These are phyloP conservation scores for Trypethelium eluteriae DNA, from an alignment of 495 filamentous ascomycete genomes.

Conservation along the genomic window DNA sequence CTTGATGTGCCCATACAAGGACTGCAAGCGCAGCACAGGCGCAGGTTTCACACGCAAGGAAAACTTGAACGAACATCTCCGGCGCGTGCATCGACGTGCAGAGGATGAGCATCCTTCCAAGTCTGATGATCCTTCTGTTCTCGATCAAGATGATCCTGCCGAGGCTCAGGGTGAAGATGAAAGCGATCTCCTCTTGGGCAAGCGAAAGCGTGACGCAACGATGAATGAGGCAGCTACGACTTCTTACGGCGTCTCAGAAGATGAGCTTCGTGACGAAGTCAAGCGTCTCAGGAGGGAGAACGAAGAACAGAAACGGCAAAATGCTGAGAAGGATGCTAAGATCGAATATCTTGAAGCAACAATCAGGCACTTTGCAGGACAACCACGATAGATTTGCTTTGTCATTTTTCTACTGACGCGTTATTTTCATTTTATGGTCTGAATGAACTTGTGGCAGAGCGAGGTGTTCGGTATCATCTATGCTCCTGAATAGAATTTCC, in stretches of 20 bases:
- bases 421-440: background rate
- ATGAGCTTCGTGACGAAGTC: slow-evolving; percentile 49
- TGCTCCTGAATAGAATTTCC: background rate
- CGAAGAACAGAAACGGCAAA: slow-evolving; percentile 32
- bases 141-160: slow-evolving; percentile 4
- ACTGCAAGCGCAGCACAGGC: slow-evolving; percentile 70
- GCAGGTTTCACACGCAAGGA: slow-evolving; percentile 79
- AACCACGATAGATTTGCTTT: slow-evolving; percentile 4
- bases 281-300: slow-evolving; percentile 51
- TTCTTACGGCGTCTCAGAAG: slow-evolving; percentile 22
- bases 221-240: slow-evolving; percentile 31
- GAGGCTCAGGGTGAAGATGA: background rate
- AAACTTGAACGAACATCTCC: slow-evolving; percentile 80
- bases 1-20: slow-evolving; percentile 66
- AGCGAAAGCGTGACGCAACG: slow-evolving; percentile 40
- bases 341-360: slow-evolving; percentile 28
- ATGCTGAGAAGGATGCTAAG: slow-evolving; percentile 24
- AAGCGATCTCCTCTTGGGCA: slow-evolving; percentile 35
- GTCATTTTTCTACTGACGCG: background rate
- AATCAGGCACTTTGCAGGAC: slow-evolving; percentile 16
- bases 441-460: slow-evolving; percentile 1
- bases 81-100: slow-evolving; percentile 52
- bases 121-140: background rate
- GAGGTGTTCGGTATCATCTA: slow-evolving; percentile 6
- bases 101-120: background rate